phyloP scores from a whole-genome alignment of 108 stramenopile species.

The Fragilariopsis cylindrus region DNA sequence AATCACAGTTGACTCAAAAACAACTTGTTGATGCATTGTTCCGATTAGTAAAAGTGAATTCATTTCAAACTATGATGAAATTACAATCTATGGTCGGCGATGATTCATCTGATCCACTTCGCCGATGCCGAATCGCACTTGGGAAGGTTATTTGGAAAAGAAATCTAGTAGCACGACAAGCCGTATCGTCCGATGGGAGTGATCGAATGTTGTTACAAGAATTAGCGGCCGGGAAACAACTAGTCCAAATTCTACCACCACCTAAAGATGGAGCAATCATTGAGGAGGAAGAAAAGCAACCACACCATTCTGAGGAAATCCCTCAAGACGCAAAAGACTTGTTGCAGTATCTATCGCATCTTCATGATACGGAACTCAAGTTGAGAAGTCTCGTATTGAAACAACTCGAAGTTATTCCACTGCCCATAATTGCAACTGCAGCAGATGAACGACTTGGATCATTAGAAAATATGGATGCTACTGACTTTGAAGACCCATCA shows the following conservation, averaged over 20 bases:
- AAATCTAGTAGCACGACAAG: conserved; percentile 48
- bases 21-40: conserved; percentile 69
- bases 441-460: conserved; percentile 71
- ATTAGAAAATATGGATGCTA: conserved; percentile 61
- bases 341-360: conserved; percentile 51
- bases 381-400: conserved; percentile 54
- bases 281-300: conserved; percentile 26
- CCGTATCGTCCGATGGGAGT: conserved; percentile 45
- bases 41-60: conserved; percentile 50
- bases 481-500: conserved; percentile 50
- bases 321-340: conserved; percentile 28
- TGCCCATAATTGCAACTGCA: conserved; percentile 63
- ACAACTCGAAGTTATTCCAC: conserved; percentile 49
- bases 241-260: conserved; percentile 15
- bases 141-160: conserved; percentile 72
- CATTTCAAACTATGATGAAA: conserved; percentile 44
- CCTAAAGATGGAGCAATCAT: neutral
- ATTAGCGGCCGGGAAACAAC: conserved; percentile 8
- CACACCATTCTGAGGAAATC: neutral
- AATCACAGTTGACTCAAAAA: conserved; percentile 68
- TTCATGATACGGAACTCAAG: conserved; percentile 67
- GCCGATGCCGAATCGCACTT: conserved; percentile 61
- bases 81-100: conserved; percentile 57
- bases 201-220: conserved; percentile 44
- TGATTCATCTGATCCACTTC: conserved; percentile 68